Evolutionary conservation across 2,329 filamentous ascomycete species (phyloP), one percentile per base, ranked within the genome.

Genomic region (Harringtonia aguacate): DNA sequence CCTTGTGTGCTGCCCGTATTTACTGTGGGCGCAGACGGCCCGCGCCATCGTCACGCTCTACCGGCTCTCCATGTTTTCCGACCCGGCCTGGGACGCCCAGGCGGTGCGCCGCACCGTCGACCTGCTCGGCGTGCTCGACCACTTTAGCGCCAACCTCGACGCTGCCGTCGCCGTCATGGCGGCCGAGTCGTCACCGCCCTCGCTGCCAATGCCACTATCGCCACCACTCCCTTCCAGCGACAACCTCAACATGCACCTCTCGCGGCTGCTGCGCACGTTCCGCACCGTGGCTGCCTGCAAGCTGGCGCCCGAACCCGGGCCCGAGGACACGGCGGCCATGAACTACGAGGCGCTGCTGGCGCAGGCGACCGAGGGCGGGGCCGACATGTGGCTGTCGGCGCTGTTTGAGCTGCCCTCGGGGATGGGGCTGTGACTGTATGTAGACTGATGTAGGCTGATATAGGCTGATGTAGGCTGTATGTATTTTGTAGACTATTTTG

Each of bases 1-100:
- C 3, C 38, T 35, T 12, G 22, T 37, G 17, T 39, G 46, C 20
- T 9, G 38, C 20, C 37, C 46, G 6, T 49, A 34, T n/a, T 36
- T 37, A 17, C 35, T 37, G 12, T 49, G 43, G 35, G 37, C 35
- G 18, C 47, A 49, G 45, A 41, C 47, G 13, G 44, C 18, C 31
- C 42, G 47, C 33, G 36, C 38, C 17, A 29, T 48, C 14, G 24
- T 39, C 13, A 45, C 43, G 7, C 42, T 50, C 9, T 38, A 36
- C 28, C 18, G 42, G 9, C 34, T 50, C 15, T 41, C 48, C 7
- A 45, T 40, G 1, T 18, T 39, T 14, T 59, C 64, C 34, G 61
- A 65, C 33, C 56, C 60, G 2, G 52, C 56, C 0, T 67, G 63
- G 58, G 61, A 66, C 50, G 52, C 59, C 6, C 48, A 49, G 10